Conservation (phyloP, 352 stramenopile species). For the Globisporangium abappressorium region DNA sequence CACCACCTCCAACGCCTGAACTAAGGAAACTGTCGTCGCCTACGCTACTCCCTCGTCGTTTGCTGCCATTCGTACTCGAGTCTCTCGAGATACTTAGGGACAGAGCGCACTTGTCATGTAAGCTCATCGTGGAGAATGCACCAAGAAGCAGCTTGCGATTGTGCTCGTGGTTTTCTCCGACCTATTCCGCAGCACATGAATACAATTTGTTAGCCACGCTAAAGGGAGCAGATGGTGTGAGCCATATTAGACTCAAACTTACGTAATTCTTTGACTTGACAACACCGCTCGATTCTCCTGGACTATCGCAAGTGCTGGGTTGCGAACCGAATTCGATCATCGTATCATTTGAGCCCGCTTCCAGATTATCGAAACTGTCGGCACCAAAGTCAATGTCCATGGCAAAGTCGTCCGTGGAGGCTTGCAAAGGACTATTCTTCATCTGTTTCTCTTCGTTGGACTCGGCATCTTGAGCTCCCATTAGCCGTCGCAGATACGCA, state of each 20-base stretch:
- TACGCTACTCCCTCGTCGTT: constrained; percentile 55
- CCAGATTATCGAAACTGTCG: constrained; percentile 17
- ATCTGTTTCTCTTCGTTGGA: constrained; percentile 1
- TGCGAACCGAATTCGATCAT: constrained; percentile 21
- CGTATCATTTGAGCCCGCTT: neutral
- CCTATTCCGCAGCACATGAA: constrained; percentile 21
- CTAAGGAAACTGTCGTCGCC: constrained; percentile 40
- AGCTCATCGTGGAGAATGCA: constrained; percentile 86
- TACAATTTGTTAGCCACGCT: neutral
- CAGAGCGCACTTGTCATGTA: constrained; percentile 85
- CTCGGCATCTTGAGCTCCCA: constrained; percentile 20
- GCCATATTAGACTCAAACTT: constrained; percentile 18
- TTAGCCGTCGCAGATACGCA: constrained; percentile 38
- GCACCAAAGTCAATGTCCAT: constrained; percentile 51
- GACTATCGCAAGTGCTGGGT: constrained; percentile 32
- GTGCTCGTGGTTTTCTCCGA: constrained; percentile 73
- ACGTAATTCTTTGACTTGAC: constrained; percentile 50
- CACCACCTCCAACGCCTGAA: constrained; percentile 28
- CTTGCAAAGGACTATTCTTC: neutral
- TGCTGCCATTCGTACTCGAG: constrained; percentile 21
- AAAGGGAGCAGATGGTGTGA: neutral
- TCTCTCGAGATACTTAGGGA: constrained; percentile 81
- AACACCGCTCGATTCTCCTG: constrained; percentile 18
- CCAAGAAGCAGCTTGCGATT: constrained; percentile 82
- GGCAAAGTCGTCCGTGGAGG: constrained; percentile 21